Evolutionary conservation across 2,329 filamentous ascomycete species (phyloP).

Genomic region (Microcyclospora pomicola): DNA sequence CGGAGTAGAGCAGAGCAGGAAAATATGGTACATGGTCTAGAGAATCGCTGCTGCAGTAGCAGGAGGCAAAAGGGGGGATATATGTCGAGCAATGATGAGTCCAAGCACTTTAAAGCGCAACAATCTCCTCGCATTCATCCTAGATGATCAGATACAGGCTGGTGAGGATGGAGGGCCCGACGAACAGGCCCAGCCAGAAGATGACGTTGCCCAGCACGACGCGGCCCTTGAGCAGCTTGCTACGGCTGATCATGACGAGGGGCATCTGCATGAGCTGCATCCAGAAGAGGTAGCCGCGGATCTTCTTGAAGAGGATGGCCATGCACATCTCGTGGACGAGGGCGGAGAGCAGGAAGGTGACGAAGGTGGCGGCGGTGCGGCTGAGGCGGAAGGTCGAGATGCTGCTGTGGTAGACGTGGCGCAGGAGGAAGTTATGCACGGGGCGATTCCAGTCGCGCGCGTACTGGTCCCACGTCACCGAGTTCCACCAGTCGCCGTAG

Average conservation of each 20-base stretch:
- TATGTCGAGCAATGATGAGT: too few species aligned
- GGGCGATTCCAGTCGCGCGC: constrained; percentile 72
- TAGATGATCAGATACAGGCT: constrained; percentile 38
- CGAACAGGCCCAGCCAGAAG: constrained; percentile 69
- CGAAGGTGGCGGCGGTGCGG: constrained; percentile 56
- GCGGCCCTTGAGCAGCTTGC: constrained; percentile 48
- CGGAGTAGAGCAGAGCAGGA: too few species aligned
- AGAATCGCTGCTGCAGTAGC: too few species aligned
- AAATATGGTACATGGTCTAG: too few species aligned
- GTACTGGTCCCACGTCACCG: constrained; percentile 57
- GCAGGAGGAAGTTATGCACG: constrained; percentile 62
- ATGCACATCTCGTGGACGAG: constrained; percentile 64
- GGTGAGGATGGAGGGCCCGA: constrained; percentile 52
- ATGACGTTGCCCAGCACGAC: constrained; percentile 56
- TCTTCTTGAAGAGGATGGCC: constrained; percentile 68
- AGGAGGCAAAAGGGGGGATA: too few species aligned
- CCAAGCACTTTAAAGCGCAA: too few species aligned
- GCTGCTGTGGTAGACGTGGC: constrained; percentile 66
- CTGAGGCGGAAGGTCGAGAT: constrained; percentile 60
- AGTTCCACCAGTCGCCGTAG: constrained; percentile 41
- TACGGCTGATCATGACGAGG: constrained; percentile 52
- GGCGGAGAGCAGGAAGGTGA: constrained; percentile 60
- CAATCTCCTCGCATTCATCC: neutral
- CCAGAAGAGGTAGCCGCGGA: constrained; percentile 59
- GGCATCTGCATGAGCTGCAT: constrained; percentile 64